A percentile compares a stretch with the other conserved stretches of the same genome.
phyloP scores from a whole-genome alignment of 352 stramenopile species.

The Globisporangium uncinulatum region DNA sequence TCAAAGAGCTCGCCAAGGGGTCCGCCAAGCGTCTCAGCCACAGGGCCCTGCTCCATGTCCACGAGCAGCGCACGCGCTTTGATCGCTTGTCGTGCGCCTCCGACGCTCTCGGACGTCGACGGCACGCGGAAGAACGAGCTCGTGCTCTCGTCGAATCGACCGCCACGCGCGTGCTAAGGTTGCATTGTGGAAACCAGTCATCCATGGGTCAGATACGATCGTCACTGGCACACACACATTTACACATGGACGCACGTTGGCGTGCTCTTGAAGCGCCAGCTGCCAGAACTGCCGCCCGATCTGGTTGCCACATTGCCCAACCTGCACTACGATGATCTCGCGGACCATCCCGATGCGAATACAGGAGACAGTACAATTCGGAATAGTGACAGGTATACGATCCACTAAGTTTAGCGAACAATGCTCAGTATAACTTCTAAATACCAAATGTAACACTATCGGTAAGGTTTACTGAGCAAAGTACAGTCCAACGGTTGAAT shows the following conservation, averaged over 20 bases:
- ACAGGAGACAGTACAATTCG: too few relatives aligned
- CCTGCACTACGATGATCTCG: slow-evolving; percentile 88
- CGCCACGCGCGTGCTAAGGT: slow-evolving; percentile 27
- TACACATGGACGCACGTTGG: slow-evolving; percentile 24
- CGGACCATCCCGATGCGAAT: slow-evolving; percentile 32
- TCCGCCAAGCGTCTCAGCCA: slow-evolving; percentile 76
- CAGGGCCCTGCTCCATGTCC: slow-evolving; percentile 90
- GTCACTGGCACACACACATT: not conserved
- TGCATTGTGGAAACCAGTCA: slow-evolving; percentile 3
- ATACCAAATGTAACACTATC: too few relatives aligned
- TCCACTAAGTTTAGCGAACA: too few relatives aligned
- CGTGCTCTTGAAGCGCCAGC: slow-evolving; percentile 87
- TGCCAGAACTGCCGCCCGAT: slow-evolving; percentile 92
- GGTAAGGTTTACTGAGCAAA: too few relatives aligned
- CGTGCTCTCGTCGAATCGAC: slow-evolving; percentile 87
- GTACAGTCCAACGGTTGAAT: too few relatives aligned
- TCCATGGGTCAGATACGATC: not conserved
- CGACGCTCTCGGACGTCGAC: slow-evolving; percentile 46
- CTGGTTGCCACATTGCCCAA: slow-evolving; percentile 94
- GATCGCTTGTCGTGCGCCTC: slow-evolving; percentile 39
- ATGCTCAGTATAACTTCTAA: too few relatives aligned
- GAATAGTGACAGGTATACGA: too few relatives aligned
- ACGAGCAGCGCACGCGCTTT: slow-evolving; percentile 88
- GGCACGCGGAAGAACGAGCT: slow-evolving; percentile 89
- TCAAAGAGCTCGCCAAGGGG: slow-evolving; percentile 88